These are phyloP conservation scores for Ambrosia artemisiifolia DNA, from an alignment of 129 eudicot genomes.

Conservation along the genomic window DNA sequence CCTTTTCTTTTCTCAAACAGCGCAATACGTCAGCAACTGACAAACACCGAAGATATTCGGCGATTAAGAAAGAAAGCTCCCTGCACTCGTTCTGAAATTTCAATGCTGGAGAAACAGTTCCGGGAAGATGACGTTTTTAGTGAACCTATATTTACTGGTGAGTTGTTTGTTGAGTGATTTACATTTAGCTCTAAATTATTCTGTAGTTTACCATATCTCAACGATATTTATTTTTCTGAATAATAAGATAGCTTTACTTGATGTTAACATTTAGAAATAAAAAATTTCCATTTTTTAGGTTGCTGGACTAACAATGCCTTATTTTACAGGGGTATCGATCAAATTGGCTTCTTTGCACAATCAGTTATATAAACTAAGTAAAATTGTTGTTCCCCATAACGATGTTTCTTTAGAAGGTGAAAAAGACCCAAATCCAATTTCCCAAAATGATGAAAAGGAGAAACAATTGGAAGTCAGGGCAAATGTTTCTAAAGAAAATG, in stretches of 20 bases:
- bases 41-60: conserved; percentile 80
- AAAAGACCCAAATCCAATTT: conserved; percentile 22
- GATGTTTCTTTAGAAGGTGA: conserved; percentile 33
- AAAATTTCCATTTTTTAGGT: background rate
- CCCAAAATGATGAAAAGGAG: conserved; percentile 26
- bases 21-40: conserved; percentile 76
- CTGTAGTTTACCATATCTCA: background rate
- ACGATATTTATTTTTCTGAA: too few relatives aligned
- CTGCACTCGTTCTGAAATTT: conserved; percentile 79
- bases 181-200: background rate
- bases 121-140: conserved; percentile 73
- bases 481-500: conserved; percentile 25
- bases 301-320: conserved; percentile 9
- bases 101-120: conserved; percentile 62
- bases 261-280: background rate
- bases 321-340: conserved; percentile 46
- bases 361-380: conserved; percentile 52
- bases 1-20: conserved; percentile 42
- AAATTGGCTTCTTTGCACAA: conserved; percentile 57
- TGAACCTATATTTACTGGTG: conserved; percentile 62
- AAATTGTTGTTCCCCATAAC: conserved; percentile 32
- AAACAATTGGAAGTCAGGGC: conserved; percentile 14
- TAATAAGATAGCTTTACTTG: too few relatives aligned
- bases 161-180: background rate
- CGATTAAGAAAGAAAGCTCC: conserved; percentile 94